A percentile compares a stretch with the other conserved stretches of the same genome.
phyloP scores from a whole-genome alignment of 2,329 filamentous ascomycete genomes.

The Cordyceps farinosa region DNA sequence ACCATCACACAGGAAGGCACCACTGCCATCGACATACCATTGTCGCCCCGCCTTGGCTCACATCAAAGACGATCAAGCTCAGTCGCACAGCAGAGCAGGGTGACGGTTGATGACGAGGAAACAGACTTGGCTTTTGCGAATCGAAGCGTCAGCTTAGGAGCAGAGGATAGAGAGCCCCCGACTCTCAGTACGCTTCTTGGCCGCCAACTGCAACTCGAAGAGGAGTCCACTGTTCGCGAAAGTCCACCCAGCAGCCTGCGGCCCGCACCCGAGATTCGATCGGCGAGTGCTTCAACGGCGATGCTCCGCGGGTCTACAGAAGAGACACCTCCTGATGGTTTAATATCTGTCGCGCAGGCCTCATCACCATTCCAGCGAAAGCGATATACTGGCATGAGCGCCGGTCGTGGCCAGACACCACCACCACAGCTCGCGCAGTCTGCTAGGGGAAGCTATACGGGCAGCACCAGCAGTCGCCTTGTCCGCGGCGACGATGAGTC shows the following conservation, averaged over 20 bases:
- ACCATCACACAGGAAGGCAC: conserved; percentile 50
- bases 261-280: conserved; percentile 41
- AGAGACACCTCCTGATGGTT: conserved; percentile 43
- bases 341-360: conserved; percentile 38
- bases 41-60: conserved; percentile 60
- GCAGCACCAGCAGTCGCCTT: conserved; percentile 38
- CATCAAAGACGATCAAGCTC: conserved; percentile 65
- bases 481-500: conserved; percentile 46
- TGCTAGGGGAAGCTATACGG: conserved; percentile 44
- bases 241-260: conserved; percentile 31
- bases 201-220: conserved; percentile 37
- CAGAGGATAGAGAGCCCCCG: conserved; percentile 60
- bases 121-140: conserved; percentile 59
- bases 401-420: conserved; percentile 37
- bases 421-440: conserved; percentile 33
- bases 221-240: conserved; percentile 28
- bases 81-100: conserved; percentile 60
- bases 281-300: conserved; percentile 36
- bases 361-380: conserved; percentile 45
- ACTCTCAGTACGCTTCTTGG: conserved; percentile 62
- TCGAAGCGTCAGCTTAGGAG: conserved; percentile 65
- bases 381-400: conserved; percentile 43
- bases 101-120: conserved; percentile 55
- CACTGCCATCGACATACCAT: conserved; percentile 69
- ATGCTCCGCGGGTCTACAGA: conserved; percentile 43